Conservation (phyloP, 1,284 basidiomycete species). For the Microstroma glucosiphilum region DNA sequence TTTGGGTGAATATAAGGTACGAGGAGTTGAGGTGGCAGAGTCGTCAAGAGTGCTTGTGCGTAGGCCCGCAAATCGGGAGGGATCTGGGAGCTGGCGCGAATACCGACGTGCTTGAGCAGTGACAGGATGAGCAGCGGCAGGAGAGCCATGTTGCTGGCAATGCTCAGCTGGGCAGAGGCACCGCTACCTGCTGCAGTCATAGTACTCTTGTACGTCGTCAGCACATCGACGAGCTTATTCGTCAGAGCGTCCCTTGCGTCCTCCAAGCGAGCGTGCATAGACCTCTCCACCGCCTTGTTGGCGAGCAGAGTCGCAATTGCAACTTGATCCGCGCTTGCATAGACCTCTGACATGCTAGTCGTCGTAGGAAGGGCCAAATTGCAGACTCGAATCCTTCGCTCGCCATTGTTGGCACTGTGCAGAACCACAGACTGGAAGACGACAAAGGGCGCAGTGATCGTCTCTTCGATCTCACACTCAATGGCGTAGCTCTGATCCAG, state of each 20-base stretch:
- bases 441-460: slow-evolving; percentile 82
- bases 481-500: slow-evolving; percentile 95
- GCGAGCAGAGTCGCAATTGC: slow-evolving; percentile 83
- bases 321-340: slow-evolving; percentile 88
- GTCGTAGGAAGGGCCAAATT: slow-evolving; percentile 90
- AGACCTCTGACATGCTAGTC: slow-evolving; percentile 83
- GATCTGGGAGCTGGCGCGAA: slow-evolving; percentile 90
- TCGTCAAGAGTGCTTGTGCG: slow-evolving; percentile 84
- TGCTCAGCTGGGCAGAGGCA: slow-evolving; percentile 85
- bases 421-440: slow-evolving; percentile 93
- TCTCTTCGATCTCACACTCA: slow-evolving; percentile 95
- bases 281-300: slow-evolving; percentile 94
- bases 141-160: slow-evolving; percentile 88
- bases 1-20: slow-evolving; percentile 89
- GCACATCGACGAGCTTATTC: slow-evolving; percentile 83
- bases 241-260: slow-evolving; percentile 85
- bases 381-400: slow-evolving; percentile 90
- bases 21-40: slow-evolving; percentile 80
- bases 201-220: slow-evolving; percentile 87
- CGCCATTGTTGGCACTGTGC: slow-evolving; percentile 93
- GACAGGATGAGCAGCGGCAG: slow-evolving; percentile 83
- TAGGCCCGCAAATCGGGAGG: slow-evolving; percentile 93
- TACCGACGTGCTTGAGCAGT: slow-evolving; percentile 87
- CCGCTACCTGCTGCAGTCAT: slow-evolving; percentile 90
- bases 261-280: slow-evolving; percentile 77